Conservation (phyloP, 23 red algal genomes). For the Gracilaria caudata region DNA sequence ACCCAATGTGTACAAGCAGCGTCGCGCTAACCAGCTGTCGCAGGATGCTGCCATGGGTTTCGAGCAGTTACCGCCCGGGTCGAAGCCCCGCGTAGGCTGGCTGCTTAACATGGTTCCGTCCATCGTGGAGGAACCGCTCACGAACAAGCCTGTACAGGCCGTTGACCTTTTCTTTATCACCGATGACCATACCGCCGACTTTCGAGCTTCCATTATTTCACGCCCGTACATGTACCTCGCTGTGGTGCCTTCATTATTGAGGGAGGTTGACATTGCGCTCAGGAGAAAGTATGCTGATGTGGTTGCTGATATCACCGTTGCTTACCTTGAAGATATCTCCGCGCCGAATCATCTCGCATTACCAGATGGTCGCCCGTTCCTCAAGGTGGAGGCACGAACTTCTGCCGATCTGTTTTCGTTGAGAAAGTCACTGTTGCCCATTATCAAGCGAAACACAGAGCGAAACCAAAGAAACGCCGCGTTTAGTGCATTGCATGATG, state of each 20-base stretch:
- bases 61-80: conserved; percentile 59
- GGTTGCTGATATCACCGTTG: conserved; percentile 48
- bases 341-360: conserved; percentile 87
- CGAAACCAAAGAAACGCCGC: conserved; percentile 15
- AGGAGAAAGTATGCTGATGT: conserved; percentile 42
- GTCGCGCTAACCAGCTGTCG: conserved; percentile 13
- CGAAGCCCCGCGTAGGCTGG: conserved; percentile 78
- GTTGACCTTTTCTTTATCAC: conserved; percentile 93
- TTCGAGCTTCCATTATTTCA: conserved; percentile 76
- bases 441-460: conserved; percentile 43
- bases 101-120: conserved; percentile 79
- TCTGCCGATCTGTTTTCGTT: conserved; percentile 63
- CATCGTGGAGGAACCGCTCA: conserved; percentile 74
- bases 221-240: conserved; percentile 95
- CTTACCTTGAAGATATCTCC: conserved; percentile 69
- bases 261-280: conserved; percentile 86
- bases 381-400: conserved; percentile 82
- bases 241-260: conserved; percentile 42
- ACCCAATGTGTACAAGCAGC: background rate
- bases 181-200: conserved; percentile 82
- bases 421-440: conserved; percentile 24
- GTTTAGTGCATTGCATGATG: background rate
- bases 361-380: conserved; percentile 42
- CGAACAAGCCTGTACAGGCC: conserved; percentile 61
- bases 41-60: conserved; percentile 60